These are phyloP conservation scores for Trichophyton mentagrophytes DNA, from an alignment of 2,329 filamentous ascomycete genomes.

Conservation along the genomic window DNA sequence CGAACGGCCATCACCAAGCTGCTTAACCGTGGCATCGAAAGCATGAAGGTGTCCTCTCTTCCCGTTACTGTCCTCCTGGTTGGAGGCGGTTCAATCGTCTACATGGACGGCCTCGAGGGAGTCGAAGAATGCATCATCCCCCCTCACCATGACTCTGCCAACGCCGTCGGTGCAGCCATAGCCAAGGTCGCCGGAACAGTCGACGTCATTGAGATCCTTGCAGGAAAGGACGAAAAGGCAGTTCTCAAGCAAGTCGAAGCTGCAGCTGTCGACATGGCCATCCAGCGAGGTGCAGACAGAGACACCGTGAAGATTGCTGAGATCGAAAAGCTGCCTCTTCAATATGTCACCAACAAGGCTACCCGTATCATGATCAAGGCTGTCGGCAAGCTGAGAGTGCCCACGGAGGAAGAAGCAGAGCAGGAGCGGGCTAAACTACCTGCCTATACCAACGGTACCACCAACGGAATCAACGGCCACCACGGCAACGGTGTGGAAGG, in stretches of 20 bases:
- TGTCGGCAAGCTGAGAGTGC: conserved; percentile 31
- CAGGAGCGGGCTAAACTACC: background rate
- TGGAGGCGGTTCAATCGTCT: conserved; percentile 45
- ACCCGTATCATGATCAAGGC: conserved; percentile 27
- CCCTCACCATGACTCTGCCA: conserved; percentile 43
- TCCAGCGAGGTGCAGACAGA: conserved; percentile 15
- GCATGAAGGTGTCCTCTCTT: conserved; percentile 44
- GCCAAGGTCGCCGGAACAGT: conserved; percentile 43
- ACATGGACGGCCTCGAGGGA: conserved; percentile 37
- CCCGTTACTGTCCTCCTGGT: conserved; percentile 43
- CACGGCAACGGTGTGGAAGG: conserved; percentile 9
- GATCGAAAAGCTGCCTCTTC: conserved; percentile 30
- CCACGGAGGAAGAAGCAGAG: conserved; percentile 2
- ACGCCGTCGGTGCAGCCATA: conserved; percentile 49
- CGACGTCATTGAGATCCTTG: conserved; percentile 40
- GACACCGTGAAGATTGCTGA: conserved; percentile 33
- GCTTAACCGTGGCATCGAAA: conserved; percentile 42
- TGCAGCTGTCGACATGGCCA: conserved; percentile 16
- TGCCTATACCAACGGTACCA: background rate
- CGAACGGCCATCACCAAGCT: conserved; percentile 32
- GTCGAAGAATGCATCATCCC: conserved; percentile 41
- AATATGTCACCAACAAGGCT: conserved; percentile 25
- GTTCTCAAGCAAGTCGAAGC: conserved; percentile 16
- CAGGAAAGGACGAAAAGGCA: conserved; percentile 18
- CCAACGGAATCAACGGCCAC: background rate